Conservation (phyloP, 192 early-diverging fungal genomes). For the Coemansia sp. region DNA sequence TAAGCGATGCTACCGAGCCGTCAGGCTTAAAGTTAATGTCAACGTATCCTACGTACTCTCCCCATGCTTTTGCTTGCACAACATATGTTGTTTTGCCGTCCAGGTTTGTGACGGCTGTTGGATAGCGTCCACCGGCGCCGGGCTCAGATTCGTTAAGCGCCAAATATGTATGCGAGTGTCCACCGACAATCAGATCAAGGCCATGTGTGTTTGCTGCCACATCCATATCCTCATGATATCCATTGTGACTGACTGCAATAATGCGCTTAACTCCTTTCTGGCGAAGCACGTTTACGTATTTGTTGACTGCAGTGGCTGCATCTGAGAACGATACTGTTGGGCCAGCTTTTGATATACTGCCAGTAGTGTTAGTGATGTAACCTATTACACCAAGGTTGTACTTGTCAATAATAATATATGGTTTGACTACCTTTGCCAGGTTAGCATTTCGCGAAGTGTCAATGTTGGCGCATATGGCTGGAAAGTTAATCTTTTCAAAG, state of each 20-base stretch:
- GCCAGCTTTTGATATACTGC: constrained; percentile 55
- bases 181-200: constrained; percentile 64
- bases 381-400: constrained; percentile 64
- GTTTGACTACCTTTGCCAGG: constrained; percentile 55
- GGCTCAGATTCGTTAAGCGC: constrained; percentile 52
- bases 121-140: constrained; percentile 61
- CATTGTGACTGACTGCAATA: constrained; percentile 69
- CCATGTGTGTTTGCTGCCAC: constrained; percentile 60
- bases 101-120: constrained; percentile 59
- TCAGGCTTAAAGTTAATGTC: constrained; percentile 57
- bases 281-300: constrained; percentile 60
- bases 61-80: constrained; percentile 67
- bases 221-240: constrained; percentile 67
- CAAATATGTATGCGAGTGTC: constrained; percentile 71
- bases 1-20: constrained; percentile 50
- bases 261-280: constrained; percentile 62
- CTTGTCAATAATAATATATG: constrained; percentile 65
- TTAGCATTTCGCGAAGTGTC: constrained; percentile 53
- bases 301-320: constrained; percentile 59
- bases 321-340: constrained; percentile 57
- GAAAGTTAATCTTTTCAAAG: constrained; percentile 59
- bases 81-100: constrained; percentile 61
- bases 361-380: constrained; percentile 61
- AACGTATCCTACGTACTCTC: constrained; percentile 61
- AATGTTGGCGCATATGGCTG: constrained; percentile 67